Conservation (phyloP, 2,329 filamentous ascomycete genomes). For the Penicillium sp. region DNA sequence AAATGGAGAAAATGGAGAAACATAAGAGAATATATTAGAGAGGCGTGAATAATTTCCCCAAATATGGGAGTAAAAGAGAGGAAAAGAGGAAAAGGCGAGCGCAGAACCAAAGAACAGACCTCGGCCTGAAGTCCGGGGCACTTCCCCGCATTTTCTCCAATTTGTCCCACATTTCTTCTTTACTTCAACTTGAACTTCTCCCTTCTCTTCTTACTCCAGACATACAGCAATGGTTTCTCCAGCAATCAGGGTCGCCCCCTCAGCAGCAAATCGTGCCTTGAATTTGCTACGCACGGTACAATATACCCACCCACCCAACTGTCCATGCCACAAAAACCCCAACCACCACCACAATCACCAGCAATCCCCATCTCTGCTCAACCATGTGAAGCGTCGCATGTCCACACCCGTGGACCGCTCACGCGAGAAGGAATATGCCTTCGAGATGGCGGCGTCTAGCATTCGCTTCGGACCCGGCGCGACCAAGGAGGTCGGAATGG, state of each 20-base stretch:
- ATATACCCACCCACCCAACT: constrained; percentile 80
- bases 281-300: constrained; percentile 82
- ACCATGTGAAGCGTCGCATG: constrained; percentile 58
- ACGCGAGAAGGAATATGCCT: constrained; percentile 90
- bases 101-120: neutral
- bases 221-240: constrained; percentile 31
- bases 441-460: constrained; percentile 94
- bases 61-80: neutral
- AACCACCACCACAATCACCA: constrained; percentile 72
- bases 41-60: neutral
- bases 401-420: constrained; percentile 73
- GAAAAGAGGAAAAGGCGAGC: neutral
- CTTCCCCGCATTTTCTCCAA: constrained; percentile 23
- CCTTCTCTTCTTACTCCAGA: neutral
- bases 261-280: constrained; percentile 48
- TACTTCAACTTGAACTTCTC: constrained; percentile 2
- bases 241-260: constrained; percentile 44
- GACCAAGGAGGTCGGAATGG: constrained; percentile 97
- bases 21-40: neutral
- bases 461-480: constrained; percentile 92
- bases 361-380: constrained; percentile 42
- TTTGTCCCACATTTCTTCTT: constrained; percentile 9
- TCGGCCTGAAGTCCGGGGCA: constrained; percentile 23
- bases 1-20: neutral
- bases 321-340: constrained; percentile 91